Evolutionary conservation across 306 rosid genomes (phyloP).

Genomic region (Heteromeles arbutifolia): DNA sequence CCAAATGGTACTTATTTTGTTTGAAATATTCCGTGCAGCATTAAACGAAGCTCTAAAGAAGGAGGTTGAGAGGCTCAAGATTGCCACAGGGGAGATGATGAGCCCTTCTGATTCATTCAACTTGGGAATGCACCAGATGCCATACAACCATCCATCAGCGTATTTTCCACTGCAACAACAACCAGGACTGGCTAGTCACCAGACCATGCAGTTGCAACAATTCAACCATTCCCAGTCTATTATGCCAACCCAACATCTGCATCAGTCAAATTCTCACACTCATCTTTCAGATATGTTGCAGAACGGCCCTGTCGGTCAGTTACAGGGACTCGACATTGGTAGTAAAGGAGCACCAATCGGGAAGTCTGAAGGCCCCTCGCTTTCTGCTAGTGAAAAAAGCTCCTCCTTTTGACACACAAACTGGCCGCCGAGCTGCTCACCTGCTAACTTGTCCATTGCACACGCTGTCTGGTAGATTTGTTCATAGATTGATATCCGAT

Average conservation of each 20-base stretch:
- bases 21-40: constrained; percentile 41
- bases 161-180: constrained; percentile 64
- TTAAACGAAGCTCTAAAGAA: constrained; percentile 85
- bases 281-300: constrained; percentile 64
- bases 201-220: constrained; percentile 49
- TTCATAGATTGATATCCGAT: constrained; percentile 63
- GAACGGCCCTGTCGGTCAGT: constrained; percentile 69
- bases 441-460: constrained; percentile 53
- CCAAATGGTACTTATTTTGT: neutral
- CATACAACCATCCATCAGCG: constrained; percentile 44
- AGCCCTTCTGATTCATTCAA: constrained; percentile 65
- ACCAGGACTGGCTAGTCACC: constrained; percentile 52
- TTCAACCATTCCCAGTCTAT: constrained; percentile 48
- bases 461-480: constrained; percentile 35
- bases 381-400: constrained; percentile 93
- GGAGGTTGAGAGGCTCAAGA: constrained; percentile 93
- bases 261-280: constrained; percentile 54
- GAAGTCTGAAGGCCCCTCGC: constrained; percentile 78
- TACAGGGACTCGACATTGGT: constrained; percentile 91
- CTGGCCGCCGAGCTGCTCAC: constrained; percentile 44
- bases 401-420: constrained; percentile 52
- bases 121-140: constrained; percentile 80
- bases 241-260: constrained; percentile 49
- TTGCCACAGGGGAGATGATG: constrained; percentile 86
- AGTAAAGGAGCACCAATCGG: constrained; percentile 51